A percentile compares a stretch with the other conserved stretches of the same genome.
These are phyloP conservation scores for Graphium sp. DNA, from an alignment of 2,329 filamentous ascomycete genomes.

Conservation along the genomic window DNA sequence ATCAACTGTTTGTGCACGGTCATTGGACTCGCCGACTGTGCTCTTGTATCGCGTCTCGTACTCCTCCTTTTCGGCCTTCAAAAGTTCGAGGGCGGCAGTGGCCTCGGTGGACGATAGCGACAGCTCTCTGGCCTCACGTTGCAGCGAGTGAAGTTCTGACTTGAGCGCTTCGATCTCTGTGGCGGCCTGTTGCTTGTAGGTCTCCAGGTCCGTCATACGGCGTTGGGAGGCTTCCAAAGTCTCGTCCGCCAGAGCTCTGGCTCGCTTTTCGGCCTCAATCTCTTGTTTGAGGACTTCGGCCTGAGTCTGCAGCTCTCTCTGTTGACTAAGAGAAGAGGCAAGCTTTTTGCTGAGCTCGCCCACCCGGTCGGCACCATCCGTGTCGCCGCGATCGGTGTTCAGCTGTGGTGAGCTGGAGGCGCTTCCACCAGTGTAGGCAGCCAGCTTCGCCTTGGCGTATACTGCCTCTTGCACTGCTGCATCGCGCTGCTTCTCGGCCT, in stretches of 20 bases:
- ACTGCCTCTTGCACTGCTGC: slow-evolving; percentile 87
- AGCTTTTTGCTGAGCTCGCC: slow-evolving; percentile 65
- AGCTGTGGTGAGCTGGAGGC: slow-evolving; percentile 41
- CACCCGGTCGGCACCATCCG: slow-evolving; percentile 44
- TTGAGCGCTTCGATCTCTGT: slow-evolving; percentile 75
- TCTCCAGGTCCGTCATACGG: slow-evolving; percentile 69
- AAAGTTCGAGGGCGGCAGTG: slow-evolving; percentile 52
- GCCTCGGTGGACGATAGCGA: slow-evolving; percentile 64
- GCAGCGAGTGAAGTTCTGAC: slow-evolving; percentile 65
- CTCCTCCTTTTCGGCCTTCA: slow-evolving; percentile 78
- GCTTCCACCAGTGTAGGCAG: slow-evolving; percentile 55
- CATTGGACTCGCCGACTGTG: slow-evolving; percentile 47
- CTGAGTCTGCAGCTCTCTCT: slow-evolving; percentile 66
- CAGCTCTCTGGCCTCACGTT: slow-evolving; percentile 67
- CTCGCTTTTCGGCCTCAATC: slow-evolving; percentile 63
- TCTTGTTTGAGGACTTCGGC: slow-evolving; percentile 54
- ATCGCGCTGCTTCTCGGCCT: slow-evolving; percentile 88
- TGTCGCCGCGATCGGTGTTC: slow-evolving; percentile 38
- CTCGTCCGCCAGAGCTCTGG: slow-evolving; percentile 75
- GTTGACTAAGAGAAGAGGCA: slow-evolving; percentile 61
- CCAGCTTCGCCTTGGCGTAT: slow-evolving; percentile 85
- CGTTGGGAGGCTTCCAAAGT: slow-evolving; percentile 68
- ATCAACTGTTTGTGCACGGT: slow-evolving; percentile 53
- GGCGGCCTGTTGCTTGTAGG: slow-evolving; percentile 66
- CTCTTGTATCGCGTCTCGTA: slow-evolving; percentile 53